phyloP scores from a whole-genome alignment of 495 filamentous ascomycete species.

The Usnea hakonensis region DNA sequence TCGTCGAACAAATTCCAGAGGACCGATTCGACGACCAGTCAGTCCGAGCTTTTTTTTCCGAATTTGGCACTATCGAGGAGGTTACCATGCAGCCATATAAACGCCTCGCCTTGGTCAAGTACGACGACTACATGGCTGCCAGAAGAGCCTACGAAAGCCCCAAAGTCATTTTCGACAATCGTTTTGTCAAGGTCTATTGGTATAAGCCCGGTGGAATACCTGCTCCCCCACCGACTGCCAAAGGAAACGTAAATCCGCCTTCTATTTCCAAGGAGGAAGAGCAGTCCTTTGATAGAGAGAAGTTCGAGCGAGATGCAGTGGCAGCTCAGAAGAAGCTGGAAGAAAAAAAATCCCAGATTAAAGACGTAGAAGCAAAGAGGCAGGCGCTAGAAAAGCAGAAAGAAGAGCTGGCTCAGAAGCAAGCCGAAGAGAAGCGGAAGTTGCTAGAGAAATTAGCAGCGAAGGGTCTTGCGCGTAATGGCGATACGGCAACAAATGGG shows the following conservation, averaged over 20 bases:
- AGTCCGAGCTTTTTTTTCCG: slow-evolving; percentile 73
- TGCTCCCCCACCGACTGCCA: slow-evolving; percentile 33
- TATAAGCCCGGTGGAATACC: slow-evolving; percentile 52
- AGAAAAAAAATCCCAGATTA: slow-evolving; percentile 63
- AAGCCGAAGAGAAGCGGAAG: slow-evolving; percentile 66
- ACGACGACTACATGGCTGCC: slow-evolving; percentile 61
- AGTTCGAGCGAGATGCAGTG: slow-evolving; percentile 66
- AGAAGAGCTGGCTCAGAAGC: slow-evolving; percentile 64
- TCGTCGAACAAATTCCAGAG: slow-evolving; percentile 88
- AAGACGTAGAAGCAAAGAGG: slow-evolving; percentile 63
- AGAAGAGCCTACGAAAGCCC: slow-evolving; percentile 81
- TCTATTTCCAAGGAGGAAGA: slow-evolving; percentile 33
- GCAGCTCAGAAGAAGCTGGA: slow-evolving; percentile 75
- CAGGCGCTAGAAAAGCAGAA: slow-evolving; percentile 68
- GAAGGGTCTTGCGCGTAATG: slow-evolving; percentile 27
- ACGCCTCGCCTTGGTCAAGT: slow-evolving; percentile 75
- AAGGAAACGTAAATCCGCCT: slow-evolving; percentile 23
- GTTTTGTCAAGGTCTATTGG: slow-evolving; percentile 98
- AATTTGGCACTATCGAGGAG: slow-evolving; percentile 70
- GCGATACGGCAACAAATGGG: slow-evolving; percentile 26
- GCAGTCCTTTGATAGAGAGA: slow-evolving; percentile 63
- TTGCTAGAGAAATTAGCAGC: slow-evolving; percentile 56
- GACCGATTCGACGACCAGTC: slow-evolving; percentile 69
- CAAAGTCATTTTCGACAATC: slow-evolving; percentile 91
- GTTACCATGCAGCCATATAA: slow-evolving; percentile 71